Evolutionary conservation across 192 early-diverging fungal genomes (phyloP).

Genomic region (Podila horticola): DNA sequence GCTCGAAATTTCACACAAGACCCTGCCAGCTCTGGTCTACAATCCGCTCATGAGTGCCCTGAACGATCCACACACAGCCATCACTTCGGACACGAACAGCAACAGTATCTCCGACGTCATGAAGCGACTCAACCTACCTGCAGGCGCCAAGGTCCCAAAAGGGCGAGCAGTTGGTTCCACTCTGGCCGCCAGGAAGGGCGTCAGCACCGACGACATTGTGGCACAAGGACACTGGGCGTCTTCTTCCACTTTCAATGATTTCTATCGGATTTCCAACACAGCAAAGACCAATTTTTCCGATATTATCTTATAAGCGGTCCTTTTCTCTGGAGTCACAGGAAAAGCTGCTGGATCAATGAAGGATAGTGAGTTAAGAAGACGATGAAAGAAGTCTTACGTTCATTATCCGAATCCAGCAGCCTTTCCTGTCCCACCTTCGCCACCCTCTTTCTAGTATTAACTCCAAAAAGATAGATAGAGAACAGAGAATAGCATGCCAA

Average conservation of each 20-base stretch:
- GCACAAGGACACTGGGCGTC: slow-evolving; percentile 15
- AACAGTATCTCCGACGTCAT: slow-evolving; percentile 12
- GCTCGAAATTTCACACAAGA: not conserved
- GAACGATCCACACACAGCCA: not conserved
- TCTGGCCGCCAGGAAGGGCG: not conserved
- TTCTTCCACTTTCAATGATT: not conserved
- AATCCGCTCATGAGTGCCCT: not conserved
- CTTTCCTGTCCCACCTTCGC: no score
- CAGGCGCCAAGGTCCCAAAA: not conserved
- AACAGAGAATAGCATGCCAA: no score
- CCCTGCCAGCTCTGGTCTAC: not conserved
- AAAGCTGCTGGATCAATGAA: no score
- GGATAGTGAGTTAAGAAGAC: no score
- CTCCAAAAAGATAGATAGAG: no score
- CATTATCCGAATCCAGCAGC: no score
- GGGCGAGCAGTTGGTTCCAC: slow-evolving; percentile 9
- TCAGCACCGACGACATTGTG: slow-evolving; percentile 12
- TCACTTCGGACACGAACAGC: not conserved
- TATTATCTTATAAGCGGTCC: not conserved
- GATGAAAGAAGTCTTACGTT: no score
- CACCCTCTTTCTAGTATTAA: no score
- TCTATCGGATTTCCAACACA: slow-evolving; percentile 11
- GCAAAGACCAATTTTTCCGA: slow-evolving; percentile 12
- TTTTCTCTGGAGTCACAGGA: no score
- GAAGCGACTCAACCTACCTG: not conserved